Base-by-base conservation (phyloP, 2,329 filamentous ascomycete species). In the Sphaerulina musiva region DNA sequence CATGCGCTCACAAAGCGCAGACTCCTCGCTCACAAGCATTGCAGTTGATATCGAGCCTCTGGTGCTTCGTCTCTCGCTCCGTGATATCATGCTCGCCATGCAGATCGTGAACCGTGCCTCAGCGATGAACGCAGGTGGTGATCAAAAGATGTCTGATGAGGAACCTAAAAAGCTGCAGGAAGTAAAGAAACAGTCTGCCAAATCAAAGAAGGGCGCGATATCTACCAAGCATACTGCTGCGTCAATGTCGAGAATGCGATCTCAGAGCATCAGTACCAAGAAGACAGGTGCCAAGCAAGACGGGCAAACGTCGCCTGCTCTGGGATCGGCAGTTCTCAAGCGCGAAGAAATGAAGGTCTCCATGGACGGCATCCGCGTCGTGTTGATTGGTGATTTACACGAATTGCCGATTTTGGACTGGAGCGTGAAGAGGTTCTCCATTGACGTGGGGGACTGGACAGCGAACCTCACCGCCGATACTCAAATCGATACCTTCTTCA, bases 341-440 rank as follows among this genome's bases (percentile, higher is more conserved):
- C 76, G 80, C 43, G 93, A 98, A 69, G 87, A 95, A 65, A 78
- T 98, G 65, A 87, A 84, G n/a, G 84, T 92, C 23, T 84, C 84
- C 3, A 79, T 98, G 48, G 89, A 95, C 59, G 95, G 95, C 11
- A 80, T 98, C 58, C 85, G 95, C 57, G 82, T 98, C 2, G 89
- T 98, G 11, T 78, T 99, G 12, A 96, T 99, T 64, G 95, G 95
- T 7, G 93, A 98, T 65, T 74, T 95, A 2, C 95, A 99, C 66
- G 95, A 98, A 73, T 77, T 99, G 63, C 95, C 93, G 2, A 88
- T 98, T 56, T 77, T 99, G 4, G 95, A 99, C 68, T 83, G 95
- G 72, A 95, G 89, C 60, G 83, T 98, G 64, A 95, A 95, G 72
- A 84, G 85, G 51, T 97, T 97, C 66, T 87, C 83, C 4, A 80